A percentile compares a stretch with the other conserved stretches of the same genome.
Conservation (phyloP, 2,329 filamentous ascomycete species). For the Thelonectria blattea region DNA sequence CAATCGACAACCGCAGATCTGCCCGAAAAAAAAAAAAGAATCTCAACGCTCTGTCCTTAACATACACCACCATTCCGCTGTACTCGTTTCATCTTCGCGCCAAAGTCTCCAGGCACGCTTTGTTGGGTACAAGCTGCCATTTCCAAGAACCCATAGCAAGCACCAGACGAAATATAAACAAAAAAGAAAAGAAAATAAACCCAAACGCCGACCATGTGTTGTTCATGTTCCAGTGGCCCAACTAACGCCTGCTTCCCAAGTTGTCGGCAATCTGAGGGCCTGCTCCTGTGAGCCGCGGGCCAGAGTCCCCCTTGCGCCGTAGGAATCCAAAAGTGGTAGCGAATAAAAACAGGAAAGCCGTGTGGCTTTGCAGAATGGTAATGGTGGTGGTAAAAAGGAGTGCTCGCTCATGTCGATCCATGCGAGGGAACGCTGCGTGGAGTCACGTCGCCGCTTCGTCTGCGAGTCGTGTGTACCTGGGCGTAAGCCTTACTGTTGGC, state of each 20-base stretch:
- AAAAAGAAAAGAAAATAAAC: slow-evolving; percentile 13
- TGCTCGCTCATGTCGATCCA: slow-evolving; percentile 43
- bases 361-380: slow-evolving; percentile 31
- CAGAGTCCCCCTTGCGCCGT: slow-evolving; percentile 29
- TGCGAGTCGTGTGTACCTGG: slow-evolving; percentile 50
- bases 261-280: slow-evolving; percentile 33
- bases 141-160: slow-evolving; percentile 1
- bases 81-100: background rate
- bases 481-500: slow-evolving; percentile 56
- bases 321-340: slow-evolving; percentile 29
- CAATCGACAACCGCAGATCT: background rate
- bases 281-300: slow-evolving; percentile 36
- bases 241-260: slow-evolving; percentile 38
- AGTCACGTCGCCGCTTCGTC: slow-evolving; percentile 62
- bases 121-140: slow-evolving; percentile 4
- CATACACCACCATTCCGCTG: slow-evolving; percentile 5
- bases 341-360: slow-evolving; percentile 33
- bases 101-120: slow-evolving; percentile 15
- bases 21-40: slow-evolving; percentile 3
- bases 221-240: slow-evolving; percentile 14
- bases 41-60: slow-evolving; percentile 11
- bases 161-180: slow-evolving; percentile 3
- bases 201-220: slow-evolving; percentile 37
- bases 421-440: slow-evolving; percentile 60
- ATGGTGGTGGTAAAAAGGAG: slow-evolving; percentile 25